A percentile compares a stretch with the other conserved stretches of the same genome.
These are phyloP conservation scores for Suhomyces ambrosiae DNA, from an alignment of 1,139 yeast species.

Conservation along the genomic window DNA sequence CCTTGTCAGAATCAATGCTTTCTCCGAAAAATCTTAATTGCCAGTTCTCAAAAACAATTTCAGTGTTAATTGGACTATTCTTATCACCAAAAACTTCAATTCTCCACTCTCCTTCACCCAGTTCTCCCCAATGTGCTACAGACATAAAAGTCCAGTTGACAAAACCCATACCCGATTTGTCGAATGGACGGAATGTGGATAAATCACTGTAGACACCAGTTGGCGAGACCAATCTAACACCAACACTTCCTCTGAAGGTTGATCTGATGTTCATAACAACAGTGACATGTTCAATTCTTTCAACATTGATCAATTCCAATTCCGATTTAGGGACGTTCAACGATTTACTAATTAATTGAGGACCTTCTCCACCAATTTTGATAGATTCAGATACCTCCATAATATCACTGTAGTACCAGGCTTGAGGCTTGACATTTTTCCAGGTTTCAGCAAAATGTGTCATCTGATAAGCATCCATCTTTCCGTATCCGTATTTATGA, in stretches of 20 bases:
- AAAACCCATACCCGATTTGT: constrained; percentile 61
- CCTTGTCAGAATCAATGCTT: constrained; percentile 61
- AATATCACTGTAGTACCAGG: constrained; percentile 68
- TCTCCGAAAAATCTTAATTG: constrained; percentile 84
- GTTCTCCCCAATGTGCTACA: constrained; percentile 98
- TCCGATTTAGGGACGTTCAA: constrained; percentile 53
- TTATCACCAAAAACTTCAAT: constrained; percentile 52
- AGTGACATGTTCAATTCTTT: constrained; percentile 81
- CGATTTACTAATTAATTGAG: constrained; percentile 37
- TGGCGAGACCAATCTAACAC: constrained; percentile 72
- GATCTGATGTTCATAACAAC: constrained; percentile 74
- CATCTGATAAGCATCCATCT: constrained; percentile 77
- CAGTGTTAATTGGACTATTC: constrained; percentile 23
- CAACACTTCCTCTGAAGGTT: constrained; percentile 67
- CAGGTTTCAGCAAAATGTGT: constrained; percentile 77
- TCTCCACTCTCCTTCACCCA: constrained; percentile 81
- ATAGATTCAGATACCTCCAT: constrained; percentile 32
- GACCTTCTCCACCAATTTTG: constrained; percentile 18
- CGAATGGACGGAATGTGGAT: constrained; percentile 70
- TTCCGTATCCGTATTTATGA: constrained; percentile 91
- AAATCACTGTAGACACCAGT: constrained; percentile 70
- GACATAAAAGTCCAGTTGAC: constrained; percentile 90
- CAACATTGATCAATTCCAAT: constrained; percentile 59
- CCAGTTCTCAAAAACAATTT: constrained; percentile 67
- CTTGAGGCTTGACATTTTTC: constrained; percentile 86